Evolutionary conservation across 1,139 yeast species (phyloP), one percentile per base, ranked within the genome.

Genomic region (Yamadazyma blattariae): DNA sequence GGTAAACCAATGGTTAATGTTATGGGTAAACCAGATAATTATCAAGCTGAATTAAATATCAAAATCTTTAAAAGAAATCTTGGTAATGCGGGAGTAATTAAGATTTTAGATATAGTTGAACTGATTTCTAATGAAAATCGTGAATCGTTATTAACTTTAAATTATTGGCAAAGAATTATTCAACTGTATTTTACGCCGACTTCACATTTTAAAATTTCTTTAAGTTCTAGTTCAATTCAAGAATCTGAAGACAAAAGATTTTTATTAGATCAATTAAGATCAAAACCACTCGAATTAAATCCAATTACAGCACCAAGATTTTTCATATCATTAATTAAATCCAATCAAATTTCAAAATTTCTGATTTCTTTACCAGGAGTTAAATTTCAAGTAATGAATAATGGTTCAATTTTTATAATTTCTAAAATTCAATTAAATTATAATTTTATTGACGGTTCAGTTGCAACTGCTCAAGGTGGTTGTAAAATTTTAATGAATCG

Each of bases 221-320:
- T 33, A 27, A 16, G 32, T 5, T 13, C 27, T 16, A 21, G 24
- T 12, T 12, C 20, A 9, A 10, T 16, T 2, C 6, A 26, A 4
- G 14, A 15, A 21, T 17, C 8, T 7, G 29, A 17, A 3, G 30
- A 29, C 8, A 14, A 27, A 12, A 16, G 19, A 13, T n/a, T 20
- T 12, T 13, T 7, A 4, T 11, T 20, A 13, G 29, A 31, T 15
- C 19, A 20, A 5, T 18, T 16, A 7, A 28, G 19, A 16, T 20
- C 33, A n/a, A 65, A 79, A 39, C 80, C 73, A 44, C 85, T 78
- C 54, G 90, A 81, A 40, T 69, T 88, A 20, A 75, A 79, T 9
- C 69, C 75, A 7, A 69, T 79, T 3, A 71, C 87, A 2, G 73
- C 87, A n/a, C 87, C 95, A 1, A 60, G 83, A 35, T 75, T 83